Base-by-base conservation (phyloP, 139 green algal genomes). In the Nannochloris sp. region DNA sequence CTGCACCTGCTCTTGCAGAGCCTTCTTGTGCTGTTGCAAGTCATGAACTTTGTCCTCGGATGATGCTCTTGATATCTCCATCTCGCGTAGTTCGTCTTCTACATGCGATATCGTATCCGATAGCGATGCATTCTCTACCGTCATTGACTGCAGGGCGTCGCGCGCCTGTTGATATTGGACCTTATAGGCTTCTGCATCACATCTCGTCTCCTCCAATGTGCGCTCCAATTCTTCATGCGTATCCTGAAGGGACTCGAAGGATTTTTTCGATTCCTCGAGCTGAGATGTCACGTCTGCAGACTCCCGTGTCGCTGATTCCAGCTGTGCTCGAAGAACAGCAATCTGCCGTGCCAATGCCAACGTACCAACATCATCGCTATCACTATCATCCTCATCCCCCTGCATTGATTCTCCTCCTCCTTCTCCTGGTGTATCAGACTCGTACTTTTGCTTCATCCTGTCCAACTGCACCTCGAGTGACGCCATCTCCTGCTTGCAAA, bases 391-490 rank as follows among this genome's bases (percentile, higher is more conserved):
- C 8, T 62, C n/a, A 23, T 23, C n/a, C 12, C 11, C 0, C 8
- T 55, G 0, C 10, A 14, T 20, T 55, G n/a, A 25, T 23, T 20
- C 56, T 25, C 16, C 56, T 23, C 16, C 56, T 46, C 17, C 13
- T 62, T n/a, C 56, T 62, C 6, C 56, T 10, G 6, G 11, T 2
- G 17, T 8, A 49, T 25, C 16, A 10, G 5, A 26, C 12, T 55
- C 17, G 17, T 55, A 55, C 17, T 20, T 20, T 9, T 49, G 56
- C 31, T 46, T 62, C 30, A 51, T 46, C 59, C 45, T 26, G 2
- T 26, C 44, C 8, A 31, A 20, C 31, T 60, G 29, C 4, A 13
- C 25, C 59, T 61, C 23, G 57, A 74, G 67, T 6, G 58, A 11
- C 14, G 14, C 20, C 58, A 16, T 31, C 23, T 28, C 20, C 58